A percentile compares a stretch with the other conserved stretches of the same genome.
Evolutionary conservation across 2,329 filamentous ascomycete species (phyloP).

Genomic region (Scopulariopsis brevicaulis): DNA sequence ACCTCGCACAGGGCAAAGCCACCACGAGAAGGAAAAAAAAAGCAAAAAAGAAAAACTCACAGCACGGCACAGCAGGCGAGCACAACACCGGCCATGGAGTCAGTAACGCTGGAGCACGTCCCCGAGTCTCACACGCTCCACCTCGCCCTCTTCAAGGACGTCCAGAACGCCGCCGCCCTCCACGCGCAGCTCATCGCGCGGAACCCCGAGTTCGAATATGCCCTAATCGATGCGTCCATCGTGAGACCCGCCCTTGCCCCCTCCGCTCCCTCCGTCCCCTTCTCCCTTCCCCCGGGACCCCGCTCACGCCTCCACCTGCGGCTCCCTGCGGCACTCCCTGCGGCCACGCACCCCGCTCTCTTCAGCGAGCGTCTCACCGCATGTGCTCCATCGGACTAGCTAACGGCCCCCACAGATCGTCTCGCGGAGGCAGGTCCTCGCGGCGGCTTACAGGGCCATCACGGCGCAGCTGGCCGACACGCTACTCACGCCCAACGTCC

Average conservation of each 20-base stretch:
- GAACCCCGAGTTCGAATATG: slow-evolving; percentile 83
- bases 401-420: slow-evolving; percentile 39
- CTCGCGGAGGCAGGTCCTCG: slow-evolving; percentile 60
- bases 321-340: neutral
- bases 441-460: slow-evolving; percentile 68
- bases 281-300: no score
- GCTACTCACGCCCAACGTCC: slow-evolving; percentile 72
- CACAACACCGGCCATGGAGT: slow-evolving; percentile 40
- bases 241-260: slow-evolving; percentile 31
- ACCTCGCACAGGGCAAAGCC: no score
- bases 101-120: slow-evolving; percentile 64
- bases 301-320: neutral
- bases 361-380: no score
- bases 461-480: slow-evolving; percentile 48
- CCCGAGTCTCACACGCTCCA: slow-evolving; percentile 57
- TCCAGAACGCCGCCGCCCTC: slow-evolving; percentile 68
- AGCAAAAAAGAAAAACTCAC: neutral
- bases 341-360: neutral
- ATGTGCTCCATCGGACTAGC: neutral
- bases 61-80: neutral
- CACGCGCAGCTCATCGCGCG: slow-evolving; percentile 75
- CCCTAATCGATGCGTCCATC: slow-evolving; percentile 76
- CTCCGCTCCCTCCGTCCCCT: neutral
- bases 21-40: neutral
- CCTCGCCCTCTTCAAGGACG: slow-evolving; percentile 61